Base-by-base conservation (phyloP, 2,329 filamentous ascomycete genomes). In the Claviceps paspali region DNA sequence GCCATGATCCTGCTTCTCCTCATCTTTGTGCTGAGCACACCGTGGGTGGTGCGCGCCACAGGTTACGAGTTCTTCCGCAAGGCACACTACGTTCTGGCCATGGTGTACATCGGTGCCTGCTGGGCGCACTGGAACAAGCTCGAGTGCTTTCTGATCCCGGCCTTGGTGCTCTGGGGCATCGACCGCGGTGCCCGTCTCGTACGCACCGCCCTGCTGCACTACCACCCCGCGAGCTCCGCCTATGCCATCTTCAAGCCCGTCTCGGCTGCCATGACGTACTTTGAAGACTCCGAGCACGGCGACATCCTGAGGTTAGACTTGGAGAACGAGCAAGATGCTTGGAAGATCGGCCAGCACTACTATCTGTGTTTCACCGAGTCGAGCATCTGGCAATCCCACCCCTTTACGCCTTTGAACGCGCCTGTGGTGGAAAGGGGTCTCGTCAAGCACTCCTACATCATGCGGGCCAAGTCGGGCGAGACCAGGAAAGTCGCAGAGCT, bases 21-120 rank as follows among this genome's bases (percentile, higher is more conserved):
- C 11, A 55, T 85, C 2, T 70, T 76, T 40, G 49, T 75, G 5
- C 61, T 81, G 36, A 77, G 75, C 41, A 67, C 64, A 0, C 55
- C 59, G 2, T 60, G 54, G 49, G 76, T 66, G 1, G 79, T 85
- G 40, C 65, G 68, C 7, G 55, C 68, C 33, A 83, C 78, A 0
- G 82, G 82, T 3, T 84, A 87, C 53, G 82, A 86, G 48, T 76
- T 80, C 56, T 86, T 86, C 63, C 69, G 79, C 42, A 84, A 83
- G 51, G 60, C 70, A 0, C 81, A 86, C 51, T 83, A 83, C 47
- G 62, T 84, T 10, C 61, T 85, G 2, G 82, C 80, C 9, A 73
- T 80, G 60, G 54, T 85, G 4, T 87, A 83, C 53, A 70, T 86
- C 10, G 82, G 78, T 4, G 79, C 79, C 3, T 79, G 79, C 54